phyloP scores from a whole-genome alignment of 352 stramenopile species.

The Phytophthora capsici region DNA sequence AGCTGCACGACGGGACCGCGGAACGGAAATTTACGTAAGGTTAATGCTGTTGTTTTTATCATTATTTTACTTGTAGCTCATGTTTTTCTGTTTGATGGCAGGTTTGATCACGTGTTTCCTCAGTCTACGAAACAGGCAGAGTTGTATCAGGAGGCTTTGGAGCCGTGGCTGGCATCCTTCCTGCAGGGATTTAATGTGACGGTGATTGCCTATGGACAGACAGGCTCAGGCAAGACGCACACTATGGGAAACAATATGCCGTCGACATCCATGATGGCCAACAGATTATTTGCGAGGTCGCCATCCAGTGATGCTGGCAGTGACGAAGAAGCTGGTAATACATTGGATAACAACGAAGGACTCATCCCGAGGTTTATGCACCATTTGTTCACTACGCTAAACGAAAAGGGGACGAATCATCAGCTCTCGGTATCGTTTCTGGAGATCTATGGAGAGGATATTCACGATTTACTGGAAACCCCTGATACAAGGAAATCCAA shows the following conservation, averaged over 20 bases:
- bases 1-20: conserved; percentile 32
- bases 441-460: conserved; percentile 98
- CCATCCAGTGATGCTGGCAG: conserved; percentile 20
- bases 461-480: conserved; percentile 93
- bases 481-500: conserved; percentile 28
- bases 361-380: conserved; percentile 88
- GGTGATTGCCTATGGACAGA: conserved; percentile 88
- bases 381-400: conserved; percentile 71
- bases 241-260: conserved; percentile 83
- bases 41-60: conserved; percentile 3
- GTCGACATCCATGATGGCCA: conserved; percentile 43
- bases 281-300: conserved; percentile 41
- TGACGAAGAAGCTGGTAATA: conserved; percentile 25
- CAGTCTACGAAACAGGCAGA: conserved; percentile 60
- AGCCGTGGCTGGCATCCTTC: conserved; percentile 85
- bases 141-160: conserved; percentile 73
- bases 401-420: conserved; percentile 38
- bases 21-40: conserved; percentile 73
- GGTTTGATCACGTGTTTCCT: conserved; percentile 86
- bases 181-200: conserved; percentile 91
- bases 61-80: conserved; percentile 7
- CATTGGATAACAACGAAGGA: conserved; percentile 64
- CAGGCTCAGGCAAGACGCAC: conserved; percentile 85
- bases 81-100: conserved; percentile 28
- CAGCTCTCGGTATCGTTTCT: conserved; percentile 90